Evolutionary conservation across 2,329 filamentous ascomycete species (phyloP).

Genomic region (Leptographium lundbergii): DNA sequence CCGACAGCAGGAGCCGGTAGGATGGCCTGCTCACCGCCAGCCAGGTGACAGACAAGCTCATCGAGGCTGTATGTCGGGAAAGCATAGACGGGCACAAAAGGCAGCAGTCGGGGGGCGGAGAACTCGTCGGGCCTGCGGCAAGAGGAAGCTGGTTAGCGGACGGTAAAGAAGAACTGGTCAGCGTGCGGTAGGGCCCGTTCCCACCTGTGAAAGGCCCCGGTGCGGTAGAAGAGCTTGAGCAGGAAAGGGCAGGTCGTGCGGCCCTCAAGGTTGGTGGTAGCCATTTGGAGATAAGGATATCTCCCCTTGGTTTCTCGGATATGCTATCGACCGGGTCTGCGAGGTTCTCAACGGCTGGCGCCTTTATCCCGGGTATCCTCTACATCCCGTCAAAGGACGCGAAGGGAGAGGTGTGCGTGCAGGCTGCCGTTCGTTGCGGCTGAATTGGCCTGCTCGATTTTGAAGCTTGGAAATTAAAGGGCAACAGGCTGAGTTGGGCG

Average conservation of each 20-base stretch:
- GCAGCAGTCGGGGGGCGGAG: slow-evolving; percentile 42
- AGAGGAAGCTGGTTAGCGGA: not conserved
- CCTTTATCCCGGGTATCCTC: not conserved
- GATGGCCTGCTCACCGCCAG: slow-evolving; percentile 41
- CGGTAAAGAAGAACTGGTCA: not conserved
- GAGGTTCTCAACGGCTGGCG: not conserved
- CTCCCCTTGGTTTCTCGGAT: not conserved
- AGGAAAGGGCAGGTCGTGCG: slow-evolving; percentile 54
- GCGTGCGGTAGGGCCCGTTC: not conserved
- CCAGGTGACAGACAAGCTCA: slow-evolving; percentile 69
- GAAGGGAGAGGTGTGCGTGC: not conserved
- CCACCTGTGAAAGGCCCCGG: slow-evolving; percentile 58
- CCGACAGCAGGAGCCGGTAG: slow-evolving; percentile 66
- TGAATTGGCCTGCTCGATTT: not conserved
- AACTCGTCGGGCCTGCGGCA: slow-evolving; percentile 57
- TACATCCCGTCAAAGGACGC: slow-evolving; percentile 5
- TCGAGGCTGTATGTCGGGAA: slow-evolving; percentile 70
- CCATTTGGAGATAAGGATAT: not conserved
- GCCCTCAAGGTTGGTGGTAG: slow-evolving; percentile 25
- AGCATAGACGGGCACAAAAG: slow-evolving; percentile 71
- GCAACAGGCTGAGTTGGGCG: not conserved
- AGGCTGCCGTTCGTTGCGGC: not conserved
- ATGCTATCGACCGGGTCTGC: not conserved
- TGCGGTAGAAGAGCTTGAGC: slow-evolving; percentile 73
- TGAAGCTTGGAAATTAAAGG: not conserved